Conservation (phyloP, 768 basidiomycete species). For the Agaricus blazei region DNA sequence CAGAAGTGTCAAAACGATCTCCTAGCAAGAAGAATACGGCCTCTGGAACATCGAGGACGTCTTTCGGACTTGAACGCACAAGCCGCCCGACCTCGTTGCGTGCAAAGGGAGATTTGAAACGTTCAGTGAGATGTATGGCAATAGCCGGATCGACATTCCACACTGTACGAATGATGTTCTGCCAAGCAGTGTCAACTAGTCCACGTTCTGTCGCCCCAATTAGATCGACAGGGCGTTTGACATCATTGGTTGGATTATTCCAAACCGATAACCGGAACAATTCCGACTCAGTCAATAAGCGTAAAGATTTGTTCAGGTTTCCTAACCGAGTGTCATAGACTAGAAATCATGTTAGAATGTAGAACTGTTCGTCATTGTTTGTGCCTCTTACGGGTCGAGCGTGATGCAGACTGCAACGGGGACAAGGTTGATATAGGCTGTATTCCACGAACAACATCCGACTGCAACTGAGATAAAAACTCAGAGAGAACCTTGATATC, state of each 20-base stretch:
- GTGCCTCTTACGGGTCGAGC: slow-evolving; percentile 34
- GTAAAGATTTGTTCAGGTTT: slow-evolving; percentile 68
- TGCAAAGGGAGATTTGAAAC: slow-evolving; percentile 69
- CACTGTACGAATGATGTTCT: slow-evolving; percentile 57
- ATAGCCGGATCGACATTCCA: slow-evolving; percentile 86
- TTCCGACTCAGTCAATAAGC: slow-evolving; percentile 87
- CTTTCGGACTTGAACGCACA: slow-evolving; percentile 65
- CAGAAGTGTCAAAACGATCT: slow-evolving; percentile 51
- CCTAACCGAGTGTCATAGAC: slow-evolving; percentile 61
- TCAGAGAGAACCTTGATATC: slow-evolving; percentile 87
- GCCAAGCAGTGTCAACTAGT: slow-evolving; percentile 65
- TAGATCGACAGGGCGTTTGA: slow-evolving; percentile 61
- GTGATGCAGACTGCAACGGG: slow-evolving; percentile 39
- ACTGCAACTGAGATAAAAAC: slow-evolving; percentile 71
- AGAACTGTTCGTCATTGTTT: background rate
- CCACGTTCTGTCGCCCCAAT: slow-evolving; percentile 46
- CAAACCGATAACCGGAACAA: slow-evolving; percentile 83
- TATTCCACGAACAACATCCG: slow-evolving; percentile 62
- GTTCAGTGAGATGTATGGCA: slow-evolving; percentile 78
- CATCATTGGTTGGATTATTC: slow-evolving; percentile 82
- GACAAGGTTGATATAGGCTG: slow-evolving; percentile 59
- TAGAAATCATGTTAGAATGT: slow-evolving; percentile 15
- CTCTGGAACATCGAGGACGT: slow-evolving; percentile 73
- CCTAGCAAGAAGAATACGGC: slow-evolving; percentile 79
- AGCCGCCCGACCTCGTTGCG: slow-evolving; percentile 71